Conservation (phyloP, 306 rosid genomes). For the Erythrophleum fordii region DNA sequence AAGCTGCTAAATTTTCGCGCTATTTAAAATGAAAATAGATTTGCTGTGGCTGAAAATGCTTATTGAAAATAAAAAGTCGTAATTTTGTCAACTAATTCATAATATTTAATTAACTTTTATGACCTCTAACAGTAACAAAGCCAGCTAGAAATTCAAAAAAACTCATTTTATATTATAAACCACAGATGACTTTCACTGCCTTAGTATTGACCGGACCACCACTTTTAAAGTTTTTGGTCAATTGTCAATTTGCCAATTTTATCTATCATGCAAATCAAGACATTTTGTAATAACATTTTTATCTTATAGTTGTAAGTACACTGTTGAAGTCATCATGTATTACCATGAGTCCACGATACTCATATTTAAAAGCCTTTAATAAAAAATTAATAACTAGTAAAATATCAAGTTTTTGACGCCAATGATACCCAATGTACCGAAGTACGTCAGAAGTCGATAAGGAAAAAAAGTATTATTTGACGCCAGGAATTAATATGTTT, state of each 20-base stretch:
- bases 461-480: background rate
- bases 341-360: background rate
- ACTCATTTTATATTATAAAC: too few species aligned
- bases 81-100: too few species aligned
- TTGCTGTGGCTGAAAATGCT: too few species aligned
- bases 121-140: too few species aligned
- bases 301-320: too few species aligned
- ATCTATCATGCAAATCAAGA: conserved; percentile 2
- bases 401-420: background rate
- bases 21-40: too few species aligned
- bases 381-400: background rate
- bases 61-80: too few species aligned
- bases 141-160: background rate
- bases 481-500: background rate
- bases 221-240: conserved; percentile 17
- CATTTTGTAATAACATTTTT: background rate
- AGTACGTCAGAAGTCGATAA: background rate
- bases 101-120: too few species aligned
- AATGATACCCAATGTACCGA: background rate
- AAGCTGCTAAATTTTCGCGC: too few species aligned
- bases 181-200: too few species aligned
- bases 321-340: background rate
- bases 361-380: too few species aligned
- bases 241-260: conserved; percentile 34
- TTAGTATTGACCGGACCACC: conserved; percentile 42